Base-by-base conservation (phyloP, 768 basidiomycete genomes). In the Mycena polygramma region DNA sequence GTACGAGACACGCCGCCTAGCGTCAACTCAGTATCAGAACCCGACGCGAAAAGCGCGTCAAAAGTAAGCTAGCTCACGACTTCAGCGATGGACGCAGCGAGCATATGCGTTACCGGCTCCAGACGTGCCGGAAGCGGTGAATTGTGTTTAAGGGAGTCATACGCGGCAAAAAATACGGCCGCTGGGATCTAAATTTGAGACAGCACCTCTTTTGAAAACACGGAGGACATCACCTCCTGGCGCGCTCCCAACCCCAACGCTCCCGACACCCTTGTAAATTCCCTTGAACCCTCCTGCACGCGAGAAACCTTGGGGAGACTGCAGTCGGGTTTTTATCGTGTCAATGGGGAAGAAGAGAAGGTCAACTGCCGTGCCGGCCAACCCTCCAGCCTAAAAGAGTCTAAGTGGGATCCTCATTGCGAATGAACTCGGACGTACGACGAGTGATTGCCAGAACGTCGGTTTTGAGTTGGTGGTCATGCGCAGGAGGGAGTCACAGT, bases 151-250 rank as follows among this genome's bases (percentile, higher is more conserved):
- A 97, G 85, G 8, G 89, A 88, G 76, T 99, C 97, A 78, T 99
- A 99, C 0, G 92, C 94, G 22, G 94, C 93, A 80, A 99, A 99
- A 86, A 99, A 99, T 0, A 89, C 89, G 7, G 97, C 96, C 67
- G 98, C 98, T 99, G 75, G 30, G 17, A 7, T 20, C 19, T 9
- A 9, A 3, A 20, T 26, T 54, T 68, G 24, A 68, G 54, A 22
- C 36, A 54, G 19, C 9, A 2, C 10, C 26, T 15, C 7, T 4
- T 2, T 6, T 15, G 6, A 24, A 0, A 13, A 46, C 4, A 55
- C 10, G 8, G 24, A 41, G 20, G 41, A 20, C n/a, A 39, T 14
- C 52, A 69, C 68, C 68, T 52, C 68, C 68, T 0, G 68, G 68
- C 9, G 68, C 68, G 19, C 68, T 69, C 6, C 68, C 68, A 24